Evolutionary conservation across 306 rosid genomes (phyloP), one percentile per base, ranked within the genome.

Genomic region (Pueraria montana): DNA sequence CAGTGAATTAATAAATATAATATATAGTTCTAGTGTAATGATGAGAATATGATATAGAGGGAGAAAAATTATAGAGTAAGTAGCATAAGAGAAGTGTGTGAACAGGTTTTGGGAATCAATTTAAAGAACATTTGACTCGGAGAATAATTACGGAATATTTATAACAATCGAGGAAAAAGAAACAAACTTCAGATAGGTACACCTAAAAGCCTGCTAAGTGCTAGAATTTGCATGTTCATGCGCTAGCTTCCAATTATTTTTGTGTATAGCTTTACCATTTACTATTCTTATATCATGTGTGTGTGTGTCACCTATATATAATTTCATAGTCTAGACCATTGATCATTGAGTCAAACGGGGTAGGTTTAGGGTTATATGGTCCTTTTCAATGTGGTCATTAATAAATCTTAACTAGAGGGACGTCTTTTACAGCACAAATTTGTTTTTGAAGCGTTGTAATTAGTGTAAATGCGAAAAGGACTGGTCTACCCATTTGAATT

Each of bases 91-190:
- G 21, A 86, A 73, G 64, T 73, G 74, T 78, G 58, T 76, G 88
- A 82, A 82, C 38, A 69, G 68, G 69, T 75, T 84, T 59, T 24
- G 78, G 83, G 87, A 89, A 91, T 85, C 89, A 81, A 43, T 43
- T 43, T 43, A 43, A 87, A 83, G 92, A 88, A 87, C 87, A 84
- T 82, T 84, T 84, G 87, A 89, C 91, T 87, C 88, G 66, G 78
- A 83, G 72, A 70, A 84, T 87, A 88, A 87, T 84, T 85, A 69
- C 52, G 74, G 87, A 86, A 91, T 88, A 90, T 81, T 86, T 92
- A 80, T 86, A 86, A 81, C 38, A 20, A 69, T 62, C 1, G 24
- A 76, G 82, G 77, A 81, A 80, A 89, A 86, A 80, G 86, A 88
- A 86, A 89, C 76, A 88, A 86, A 89, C 76, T 78, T 85, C 46